Conservation (phyloP, 2,329 filamentous ascomycete species). For the Didymella sp. region DNA sequence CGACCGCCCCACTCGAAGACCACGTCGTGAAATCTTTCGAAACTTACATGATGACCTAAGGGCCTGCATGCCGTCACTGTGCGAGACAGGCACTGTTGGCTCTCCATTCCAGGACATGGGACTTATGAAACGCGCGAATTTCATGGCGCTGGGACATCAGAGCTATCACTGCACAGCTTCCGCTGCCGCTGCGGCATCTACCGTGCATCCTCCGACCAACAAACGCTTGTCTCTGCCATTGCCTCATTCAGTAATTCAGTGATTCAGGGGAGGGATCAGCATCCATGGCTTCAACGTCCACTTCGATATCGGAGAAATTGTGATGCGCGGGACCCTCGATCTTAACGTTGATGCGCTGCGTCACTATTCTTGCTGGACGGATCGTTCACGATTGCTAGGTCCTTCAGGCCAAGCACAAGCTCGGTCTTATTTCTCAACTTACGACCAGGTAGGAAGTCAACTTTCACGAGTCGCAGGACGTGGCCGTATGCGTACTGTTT, state of each 20-base stretch:
- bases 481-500: not conserved
- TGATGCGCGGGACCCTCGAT: not conserved
- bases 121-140: conserved; percentile 11
- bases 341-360: not conserved
- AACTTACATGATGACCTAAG: conserved; percentile 9
- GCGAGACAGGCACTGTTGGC: not conserved
- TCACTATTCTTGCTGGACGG: not conserved
- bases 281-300: not conserved
- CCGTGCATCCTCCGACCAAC: conserved; percentile 15
- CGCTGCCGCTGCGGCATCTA: conserved; percentile 16
- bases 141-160: conserved; percentile 22
- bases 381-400: not conserved
- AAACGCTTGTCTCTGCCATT: conserved; percentile 2
- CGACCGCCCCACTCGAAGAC: not conserved
- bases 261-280: conserved; percentile 9
- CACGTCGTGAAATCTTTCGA: not conserved
- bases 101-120: not conserved
- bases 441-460: not conserved
- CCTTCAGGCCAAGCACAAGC: not conserved
- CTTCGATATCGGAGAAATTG: conserved; percentile 2
- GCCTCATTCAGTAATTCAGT: conserved; percentile 7
- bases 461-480: not conserved
- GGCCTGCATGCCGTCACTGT: not conserved
- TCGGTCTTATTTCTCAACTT: not conserved
- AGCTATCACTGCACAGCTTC: conserved; percentile 24